Evolutionary conservation across 148 eudicot genomes (phyloP), one percentile per base, ranked within the genome.

Genomic region (Polygonum maritimum): DNA sequence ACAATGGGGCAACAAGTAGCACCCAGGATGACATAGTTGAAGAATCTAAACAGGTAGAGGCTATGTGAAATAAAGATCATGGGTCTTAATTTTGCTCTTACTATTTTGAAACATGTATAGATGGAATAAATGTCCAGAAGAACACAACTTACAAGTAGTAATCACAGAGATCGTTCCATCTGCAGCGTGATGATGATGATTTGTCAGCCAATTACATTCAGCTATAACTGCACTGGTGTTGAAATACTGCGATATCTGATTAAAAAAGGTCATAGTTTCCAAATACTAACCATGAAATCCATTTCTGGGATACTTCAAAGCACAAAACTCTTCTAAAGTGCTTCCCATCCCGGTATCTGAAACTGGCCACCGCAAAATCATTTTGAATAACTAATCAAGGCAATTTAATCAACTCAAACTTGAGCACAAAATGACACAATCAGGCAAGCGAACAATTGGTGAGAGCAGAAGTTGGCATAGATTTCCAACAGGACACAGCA

Each of bases 161-260:
- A 89, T 87, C 71, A 94, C 40, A 54, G 87, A 86, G 80, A 94
- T 83, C 78, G 85, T 51, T 82, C 95, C 98, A 88, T 91, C 98
- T 93, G 94, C 88, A 87, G 40, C 48, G 70, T 18, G 3, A 73
- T 18, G 3, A 72, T 72, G 52, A 72, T 41, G 26, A 21, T 15
- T 72, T 41, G 75, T 72, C 75, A 72, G 75, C 10, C 51, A 48
- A 26, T 16, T n/a, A n/a, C 3, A 11, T 72, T 9, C 75, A 39
- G 48, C 22, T 16, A 70, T 18, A 70, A 70, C 21, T 16, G 74
- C 21, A 70, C 2, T 70, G 10, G n/a, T 11, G 16, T 3, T 57
- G 5, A 19, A 57, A 35, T 19, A 71, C 49, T 18, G 11, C 5
- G 7, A 41, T 5, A 71, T 8, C 11, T 5, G 15, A 2, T 72